Evolutionary conservation across 2,329 filamentous ascomycete species (phyloP).

Genomic region (Monosporascus sp.): DNA sequence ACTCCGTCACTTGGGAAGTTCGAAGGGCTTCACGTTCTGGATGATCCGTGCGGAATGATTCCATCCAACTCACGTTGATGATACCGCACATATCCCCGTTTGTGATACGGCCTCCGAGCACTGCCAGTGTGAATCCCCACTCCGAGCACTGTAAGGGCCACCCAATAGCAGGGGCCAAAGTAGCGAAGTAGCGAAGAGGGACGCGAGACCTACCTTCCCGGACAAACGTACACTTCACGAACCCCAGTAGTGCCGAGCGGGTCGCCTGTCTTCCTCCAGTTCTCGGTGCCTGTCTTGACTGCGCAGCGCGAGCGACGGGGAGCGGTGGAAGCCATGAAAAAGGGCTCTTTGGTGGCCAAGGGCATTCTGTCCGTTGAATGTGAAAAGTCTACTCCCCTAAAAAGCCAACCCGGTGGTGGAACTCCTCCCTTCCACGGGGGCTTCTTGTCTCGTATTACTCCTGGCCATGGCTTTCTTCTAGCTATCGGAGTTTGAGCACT

Average conservation of each 20-base stretch:
- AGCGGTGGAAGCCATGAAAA: slow-evolving; percentile 67
- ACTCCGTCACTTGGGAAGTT: not conserved
- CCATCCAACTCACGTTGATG: slow-evolving; percentile 65
- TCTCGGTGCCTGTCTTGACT: slow-evolving; percentile 61
- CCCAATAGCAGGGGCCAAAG: not conserved
- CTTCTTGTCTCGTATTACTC: slow-evolving; percentile 7
- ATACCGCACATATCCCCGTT: slow-evolving; percentile 65
- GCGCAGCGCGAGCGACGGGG: slow-evolving; percentile 45
- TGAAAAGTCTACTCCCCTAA: slow-evolving; percentile 64
- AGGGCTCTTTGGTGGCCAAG: slow-evolving; percentile 41
- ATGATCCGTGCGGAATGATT: slow-evolving; percentile 64
- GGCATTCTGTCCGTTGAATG: slow-evolving; percentile 66
- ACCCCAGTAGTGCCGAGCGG: slow-evolving; percentile 63
- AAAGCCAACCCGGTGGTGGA: slow-evolving; percentile 51
- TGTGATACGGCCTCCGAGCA: slow-evolving; percentile 51
- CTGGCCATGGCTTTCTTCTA: not conserved
- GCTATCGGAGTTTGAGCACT: no score
- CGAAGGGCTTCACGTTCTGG: slow-evolving; percentile 49
- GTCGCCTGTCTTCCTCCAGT: slow-evolving; percentile 64
- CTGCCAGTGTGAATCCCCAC: slow-evolving; percentile 17
- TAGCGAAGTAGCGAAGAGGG: not conserved
- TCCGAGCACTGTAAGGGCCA: not conserved
- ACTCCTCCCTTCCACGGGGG: slow-evolving; percentile 24
- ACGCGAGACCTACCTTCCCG: slow-evolving; percentile 35
- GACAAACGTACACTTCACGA: slow-evolving; percentile 61